Evolutionary conservation across 140 eudicot genomes (phyloP).

Genomic region (Stevia rebaudiana): DNA sequence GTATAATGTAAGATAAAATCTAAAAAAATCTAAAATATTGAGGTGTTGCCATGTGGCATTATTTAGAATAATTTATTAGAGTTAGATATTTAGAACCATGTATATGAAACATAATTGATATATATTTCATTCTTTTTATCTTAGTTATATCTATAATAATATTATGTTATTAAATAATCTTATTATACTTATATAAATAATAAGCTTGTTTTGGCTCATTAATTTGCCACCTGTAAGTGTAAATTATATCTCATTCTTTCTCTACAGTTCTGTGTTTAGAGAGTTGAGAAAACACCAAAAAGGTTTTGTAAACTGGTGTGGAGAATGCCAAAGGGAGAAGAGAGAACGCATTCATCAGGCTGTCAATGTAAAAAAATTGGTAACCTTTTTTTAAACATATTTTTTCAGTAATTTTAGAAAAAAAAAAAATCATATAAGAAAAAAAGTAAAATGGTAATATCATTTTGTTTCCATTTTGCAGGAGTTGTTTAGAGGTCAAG

Average conservation of each 20-base stretch:
- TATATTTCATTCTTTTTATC: too few species aligned
- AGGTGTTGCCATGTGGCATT: too few species aligned
- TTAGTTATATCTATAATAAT: too few species aligned
- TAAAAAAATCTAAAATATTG: too few species aligned
- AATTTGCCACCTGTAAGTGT: background rate
- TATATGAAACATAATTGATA: too few species aligned
- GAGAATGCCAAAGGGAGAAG: constrained; percentile 79
- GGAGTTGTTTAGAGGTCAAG: constrained; percentile 20
- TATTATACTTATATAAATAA: background rate
- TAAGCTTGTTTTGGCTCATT: background rate
- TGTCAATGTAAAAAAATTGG: constrained; percentile 52
- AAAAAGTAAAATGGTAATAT: background rate
- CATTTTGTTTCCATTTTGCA: constrained; percentile 20
- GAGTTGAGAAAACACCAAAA: constrained; percentile 71
- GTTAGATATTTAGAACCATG: too few species aligned
- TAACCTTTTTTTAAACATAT: constrained; percentile 3
- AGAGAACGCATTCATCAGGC: constrained; percentile 53
- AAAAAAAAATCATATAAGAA: background rate
- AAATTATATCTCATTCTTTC: background rate
- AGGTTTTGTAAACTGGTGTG: constrained; percentile 73
- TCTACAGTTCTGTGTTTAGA: constrained; percentile 69
- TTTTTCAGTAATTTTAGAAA: background rate
- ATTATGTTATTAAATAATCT: too few species aligned
- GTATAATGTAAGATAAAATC: too few species aligned
- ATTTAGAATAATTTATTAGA: too few species aligned